A percentile compares a stretch with the other conserved stretches of the same genome.
phyloP scores from a whole-genome alignment of 768 basidiomycete genomes.

The Tulasnella sp. region DNA sequence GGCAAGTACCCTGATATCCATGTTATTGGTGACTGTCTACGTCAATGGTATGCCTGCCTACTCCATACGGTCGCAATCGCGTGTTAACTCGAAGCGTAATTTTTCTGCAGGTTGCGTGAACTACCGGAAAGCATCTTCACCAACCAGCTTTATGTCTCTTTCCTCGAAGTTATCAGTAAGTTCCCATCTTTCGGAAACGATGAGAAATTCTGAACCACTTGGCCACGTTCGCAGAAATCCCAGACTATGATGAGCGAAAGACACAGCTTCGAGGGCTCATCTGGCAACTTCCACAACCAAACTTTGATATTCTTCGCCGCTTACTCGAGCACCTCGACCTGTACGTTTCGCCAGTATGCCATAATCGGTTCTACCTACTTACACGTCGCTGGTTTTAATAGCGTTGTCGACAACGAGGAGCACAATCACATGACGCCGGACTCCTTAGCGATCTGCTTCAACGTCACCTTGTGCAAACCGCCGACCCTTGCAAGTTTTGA shows the following conservation, averaged over 20 bases:
- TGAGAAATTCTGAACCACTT: background rate
- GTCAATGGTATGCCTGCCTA: conserved; percentile 56
- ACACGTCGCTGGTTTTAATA: conserved; percentile 32
- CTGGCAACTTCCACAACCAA: conserved; percentile 61
- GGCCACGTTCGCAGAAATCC: conserved; percentile 49
- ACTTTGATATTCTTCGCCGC: conserved; percentile 75
- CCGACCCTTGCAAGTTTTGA: conserved; percentile 71
- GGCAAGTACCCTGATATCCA: conserved; percentile 57
- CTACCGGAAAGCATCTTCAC: conserved; percentile 80
- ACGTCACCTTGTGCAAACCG: conserved; percentile 77
- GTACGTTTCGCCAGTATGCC: conserved; percentile 40
- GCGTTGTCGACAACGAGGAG: conserved; percentile 85
- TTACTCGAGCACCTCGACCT: conserved; percentile 79
- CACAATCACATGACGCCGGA: conserved; percentile 88
- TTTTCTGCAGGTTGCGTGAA: conserved; percentile 47
- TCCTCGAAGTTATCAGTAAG: conserved; percentile 71
- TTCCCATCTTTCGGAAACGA: conserved; percentile 13
- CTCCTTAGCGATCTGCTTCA: conserved; percentile 79
- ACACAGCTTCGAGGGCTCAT: conserved; percentile 62
- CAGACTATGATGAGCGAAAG: conserved; percentile 64
- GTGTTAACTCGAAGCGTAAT: background rate
- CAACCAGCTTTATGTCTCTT: conserved; percentile 56
- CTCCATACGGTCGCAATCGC: background rate
- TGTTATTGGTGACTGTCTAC: conserved; percentile 76
- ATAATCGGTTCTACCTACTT: background rate